phyloP scores from a whole-genome alignment of 345 rosid genomes.

The Linum trigynum region DNA sequence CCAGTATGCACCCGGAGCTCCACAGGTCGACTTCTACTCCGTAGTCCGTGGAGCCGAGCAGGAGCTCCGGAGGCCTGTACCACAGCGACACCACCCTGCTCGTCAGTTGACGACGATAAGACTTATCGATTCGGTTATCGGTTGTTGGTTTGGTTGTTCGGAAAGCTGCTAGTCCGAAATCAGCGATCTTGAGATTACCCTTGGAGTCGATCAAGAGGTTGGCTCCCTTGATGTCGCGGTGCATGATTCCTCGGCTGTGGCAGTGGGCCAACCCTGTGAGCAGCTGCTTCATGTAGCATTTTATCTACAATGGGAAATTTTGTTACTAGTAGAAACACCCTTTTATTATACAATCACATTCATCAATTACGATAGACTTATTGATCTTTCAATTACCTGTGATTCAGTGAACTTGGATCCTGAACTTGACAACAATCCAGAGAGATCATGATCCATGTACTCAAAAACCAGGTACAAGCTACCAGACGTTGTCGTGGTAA shows the following conservation, averaged over 20 bases:
- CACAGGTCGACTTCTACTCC: slow-evolving; percentile 56
- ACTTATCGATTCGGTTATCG: neutral
- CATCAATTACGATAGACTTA: no score
- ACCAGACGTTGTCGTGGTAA: slow-evolving; percentile 53
- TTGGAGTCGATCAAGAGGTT: slow-evolving; percentile 46
- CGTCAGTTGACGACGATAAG: slow-evolving; percentile 43
- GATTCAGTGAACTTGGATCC: slow-evolving; percentile 47
- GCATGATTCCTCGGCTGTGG: slow-evolving; percentile 54
- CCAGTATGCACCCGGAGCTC: slow-evolving; percentile 64
- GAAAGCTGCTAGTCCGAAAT: slow-evolving; percentile 54
- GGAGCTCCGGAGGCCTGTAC: slow-evolving; percentile 66
- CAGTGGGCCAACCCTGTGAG: slow-evolving; percentile 53
- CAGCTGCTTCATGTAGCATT: slow-evolving; percentile 60
- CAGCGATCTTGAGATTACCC: slow-evolving; percentile 54
- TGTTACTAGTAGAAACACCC: no score
- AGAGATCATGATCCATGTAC: slow-evolving; percentile 70
- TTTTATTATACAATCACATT: no score
- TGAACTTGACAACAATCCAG: slow-evolving; percentile 47
- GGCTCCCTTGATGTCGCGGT: slow-evolving; percentile 64
- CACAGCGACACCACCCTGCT: slow-evolving; percentile 68
- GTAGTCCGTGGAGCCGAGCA: slow-evolving; percentile 54
- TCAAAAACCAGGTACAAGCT: slow-evolving; percentile 59
- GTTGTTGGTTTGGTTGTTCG: slow-evolving; percentile 2
- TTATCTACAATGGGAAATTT: slow-evolving; percentile 32
- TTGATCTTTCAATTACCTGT: slow-evolving; percentile 28